Evolutionary conservation across 2,329 filamentous ascomycete species (phyloP), one percentile per base, ranked within the genome.

Genomic region (Didymellaceae sp.): DNA sequence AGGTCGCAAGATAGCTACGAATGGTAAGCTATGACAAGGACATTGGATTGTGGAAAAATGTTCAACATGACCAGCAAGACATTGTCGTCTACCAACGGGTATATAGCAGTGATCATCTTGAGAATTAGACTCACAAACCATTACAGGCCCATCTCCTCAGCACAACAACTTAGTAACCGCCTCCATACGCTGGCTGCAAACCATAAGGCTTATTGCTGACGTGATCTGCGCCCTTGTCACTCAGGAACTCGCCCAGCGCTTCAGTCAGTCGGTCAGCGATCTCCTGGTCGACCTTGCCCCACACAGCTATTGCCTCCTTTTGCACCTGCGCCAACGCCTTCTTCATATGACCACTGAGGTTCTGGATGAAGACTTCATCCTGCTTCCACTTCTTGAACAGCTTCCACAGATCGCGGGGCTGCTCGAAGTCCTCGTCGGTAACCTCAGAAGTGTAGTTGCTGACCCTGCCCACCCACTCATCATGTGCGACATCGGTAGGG

Each of bases 361-460:
- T 71, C n/a, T 59, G 39, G 20, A 70, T 54, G 35, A 72, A 67
- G 6, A 65, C 54, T 30, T 62, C 38, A 40, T 67, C 63, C 33
- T 61, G 63, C 7, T 59, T 58, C 52, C 67, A 57, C 30, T 63
- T 56, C 45, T 65, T 54, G 28, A 69, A 66, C 6, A 68, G 46
- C 28, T 67, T 52, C 80, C 80, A 84, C 11, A 83, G 71, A 3
- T 68, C 73, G 40, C 72, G 73, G 16, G 78, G 72, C 63, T 82
- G 80, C 43, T 73, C 77, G 57, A 78, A 84, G 63, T 84, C 82
- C 18, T 77, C 74, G 16, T 78, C 75, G 4, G 70, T 75, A 18
- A 82, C 67, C 10, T 67, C 57, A 5, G 66, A 66, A 1, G 57
- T 55, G 28, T 52, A 65, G 13, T 26, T 35, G 2, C 16, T 21